Conservation (phyloP, 2,329 filamentous ascomycete species). For the Xenoacremonium recifei region DNA sequence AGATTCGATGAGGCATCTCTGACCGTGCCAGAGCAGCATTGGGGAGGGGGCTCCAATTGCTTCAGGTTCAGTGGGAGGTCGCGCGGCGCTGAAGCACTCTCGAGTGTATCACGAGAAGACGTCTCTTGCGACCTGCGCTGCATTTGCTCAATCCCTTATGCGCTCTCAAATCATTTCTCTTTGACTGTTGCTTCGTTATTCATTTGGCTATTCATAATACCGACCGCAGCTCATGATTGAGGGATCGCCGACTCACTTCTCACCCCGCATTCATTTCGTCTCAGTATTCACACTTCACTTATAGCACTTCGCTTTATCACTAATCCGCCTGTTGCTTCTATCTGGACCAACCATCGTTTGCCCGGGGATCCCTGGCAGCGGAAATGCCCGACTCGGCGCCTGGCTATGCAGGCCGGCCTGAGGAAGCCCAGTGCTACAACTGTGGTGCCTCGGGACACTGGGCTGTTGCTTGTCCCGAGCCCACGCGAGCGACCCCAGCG, state of each 20-base stretch:
- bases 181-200: too few relatives aligned
- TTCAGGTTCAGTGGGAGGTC: too few relatives aligned
- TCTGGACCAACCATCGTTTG: too few relatives aligned
- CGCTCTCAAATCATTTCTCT: too few relatives aligned
- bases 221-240: background rate
- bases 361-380: background rate
- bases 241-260: too few relatives aligned
- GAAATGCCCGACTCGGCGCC: conserved; percentile 30
- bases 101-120: too few relatives aligned
- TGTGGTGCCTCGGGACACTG: conserved; percentile 52
- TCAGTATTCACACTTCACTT: background rate
- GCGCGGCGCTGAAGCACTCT: too few relatives aligned
- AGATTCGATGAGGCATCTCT: conserved; percentile 21
- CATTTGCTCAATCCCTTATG: too few relatives aligned
- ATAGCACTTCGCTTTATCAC: background rate
- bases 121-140: too few relatives aligned
- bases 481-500: conserved; percentile 47
- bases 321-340: too few relatives aligned
- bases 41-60: conserved; percentile 25
- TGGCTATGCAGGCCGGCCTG: conserved; percentile 28
- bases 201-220: too few relatives aligned
- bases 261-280: background rate
- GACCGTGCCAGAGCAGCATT: conserved; percentile 18
- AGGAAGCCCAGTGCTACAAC: conserved; percentile 50
- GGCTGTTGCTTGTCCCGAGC: conserved; percentile 52